Evolutionary conservation across 2,329 filamentous ascomycete genomes (phyloP), one percentile per base, ranked within the genome.

Genomic region (Blumeria graminis): DNA sequence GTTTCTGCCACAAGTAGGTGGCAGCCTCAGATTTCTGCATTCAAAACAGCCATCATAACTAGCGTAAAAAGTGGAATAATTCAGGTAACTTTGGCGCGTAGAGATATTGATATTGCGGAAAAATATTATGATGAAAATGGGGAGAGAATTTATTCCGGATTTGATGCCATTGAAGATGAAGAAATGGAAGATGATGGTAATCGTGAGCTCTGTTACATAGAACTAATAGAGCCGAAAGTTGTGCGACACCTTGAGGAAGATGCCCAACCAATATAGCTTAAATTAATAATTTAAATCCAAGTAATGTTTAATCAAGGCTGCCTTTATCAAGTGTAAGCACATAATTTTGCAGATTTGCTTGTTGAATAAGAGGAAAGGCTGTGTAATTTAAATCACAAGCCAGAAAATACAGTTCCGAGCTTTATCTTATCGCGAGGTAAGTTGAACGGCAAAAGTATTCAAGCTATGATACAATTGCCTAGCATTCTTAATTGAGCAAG

Each of bases 111-210:
- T 11, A 68, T 74, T 5, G 74, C 76, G 56, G 66, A 80, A 60
- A 81, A 76, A 63, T 66, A 69, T 16, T 80, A 80, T 60, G 80
- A 90, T 61, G 69, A 75, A 41, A 81, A 83, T 0, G 87, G 86
- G 0, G 73, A 83, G 59, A 76, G 86, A 9, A 68, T 86, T 9
- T 94, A 90, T 62, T 80, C 76, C 59, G 84, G 81, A 57, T 92
- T 93, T 61, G 86, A 93, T 63, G 80, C 80, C 62, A 82, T 82
- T 0, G 76, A 77, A 7, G 76, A 76, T 0, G 70, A 69, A 1
- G 73, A 74, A 13, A 71, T 71, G 9, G 69, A 68, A 2, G 69
- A 82, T 57, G 74, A 81, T 58, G 83, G 83, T 0, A 71, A 75
- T 53, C 74, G 80, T n/a, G 72, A 72, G 6, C 58, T 88, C 34